Base-by-base conservation (phyloP, 176 grass and related monocot genomes). In the Aegilops sharonensis region DNA sequence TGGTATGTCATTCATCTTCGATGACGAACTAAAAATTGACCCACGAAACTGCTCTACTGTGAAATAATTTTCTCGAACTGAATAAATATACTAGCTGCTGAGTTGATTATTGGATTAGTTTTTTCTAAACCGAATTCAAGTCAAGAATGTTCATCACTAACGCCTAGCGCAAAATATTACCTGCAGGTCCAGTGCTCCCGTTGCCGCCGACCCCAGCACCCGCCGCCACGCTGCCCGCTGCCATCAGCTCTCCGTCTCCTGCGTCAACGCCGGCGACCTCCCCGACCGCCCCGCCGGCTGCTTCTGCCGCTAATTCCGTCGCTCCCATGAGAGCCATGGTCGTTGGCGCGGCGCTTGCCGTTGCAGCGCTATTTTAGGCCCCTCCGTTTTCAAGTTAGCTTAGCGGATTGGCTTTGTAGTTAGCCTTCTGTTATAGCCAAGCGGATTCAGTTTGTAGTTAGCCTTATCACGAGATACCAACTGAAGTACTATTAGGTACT, bases 151-250 rank as follows among this genome's bases (percentile, higher is more conserved):
- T 12, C 7, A 4, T 79, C 5, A 21, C 39, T 67, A 25, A 75
- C 60, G 43, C 32, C 2, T 31, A 18, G 31, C 11, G 11, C 4
- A 17, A 6, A 39, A 37, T 25, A n/a, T 25, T 20, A 21, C 12
- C 5, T 89, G 82, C 88, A 81, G 88, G 48, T 68, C 88, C 77
- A 0, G 70, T 68, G 21, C 6, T 70, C 15, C 78, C 71, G n/a
- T 47, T 23, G 13, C 27, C 81, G 23, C 8, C 59, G 3, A 21
- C 23, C 23, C 32, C 47, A 81, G 48, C 35, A 3, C 31, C 42
- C 25, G 61, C 13, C 24, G 71, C 45, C 5, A n/a, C 77, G 6
- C 14, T 29, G 8, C 39, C 23, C 3, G 20, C 2, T 30, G 17
- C n/a, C 15, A 1, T 42, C 11, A 73, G 8, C n/a, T 39, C 68